Evolutionary conservation across 768 basidiomycete species (phyloP).

Genomic region (Mycena filopes): DNA sequence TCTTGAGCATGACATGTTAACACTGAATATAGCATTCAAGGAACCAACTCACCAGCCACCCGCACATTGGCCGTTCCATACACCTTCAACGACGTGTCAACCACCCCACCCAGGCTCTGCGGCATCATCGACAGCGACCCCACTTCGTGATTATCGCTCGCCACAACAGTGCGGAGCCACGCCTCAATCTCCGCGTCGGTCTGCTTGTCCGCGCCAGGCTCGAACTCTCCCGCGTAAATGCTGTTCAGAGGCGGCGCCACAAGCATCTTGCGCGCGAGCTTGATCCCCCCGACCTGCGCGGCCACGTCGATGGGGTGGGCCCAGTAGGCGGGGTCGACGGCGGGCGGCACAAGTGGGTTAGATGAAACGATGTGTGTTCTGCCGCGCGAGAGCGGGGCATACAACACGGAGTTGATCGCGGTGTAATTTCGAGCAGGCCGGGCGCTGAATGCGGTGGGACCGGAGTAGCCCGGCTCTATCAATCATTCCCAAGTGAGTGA

Average conservation of each 20-base stretch:
- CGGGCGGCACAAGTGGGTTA: slow-evolving; percentile 51
- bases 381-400: slow-evolving; percentile 56
- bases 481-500: neutral
- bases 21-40: neutral
- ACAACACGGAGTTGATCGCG: slow-evolving; percentile 45
- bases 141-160: slow-evolving; percentile 47
- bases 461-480: slow-evolving; percentile 47
- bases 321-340: slow-evolving; percentile 62
- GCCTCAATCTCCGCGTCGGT: slow-evolving; percentile 36
- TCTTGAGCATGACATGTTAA: slow-evolving; percentile 30
- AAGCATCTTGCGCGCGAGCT: slow-evolving; percentile 45
- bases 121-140: slow-evolving; percentile 56
- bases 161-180: slow-evolving; percentile 40
- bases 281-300: slow-evolving; percentile 44
- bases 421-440: slow-evolving; percentile 45
- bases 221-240: slow-evolving; percentile 45
- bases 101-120: slow-evolving; percentile 48
- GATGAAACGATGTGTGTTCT: slow-evolving; percentile 57
- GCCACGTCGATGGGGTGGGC: slow-evolving; percentile 45
- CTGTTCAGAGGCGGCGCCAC: slow-evolving; percentile 41
- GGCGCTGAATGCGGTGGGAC: slow-evolving; percentile 35
- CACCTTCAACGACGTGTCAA: slow-evolving; percentile 46
- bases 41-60: slow-evolving; percentile 41
- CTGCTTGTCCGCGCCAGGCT: slow-evolving; percentile 40
- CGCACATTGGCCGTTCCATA: slow-evolving; percentile 50